phyloP scores from a whole-genome alignment of 225 moss, liverwort and hornwort species.

The Takakia lepidozioides region DNA sequence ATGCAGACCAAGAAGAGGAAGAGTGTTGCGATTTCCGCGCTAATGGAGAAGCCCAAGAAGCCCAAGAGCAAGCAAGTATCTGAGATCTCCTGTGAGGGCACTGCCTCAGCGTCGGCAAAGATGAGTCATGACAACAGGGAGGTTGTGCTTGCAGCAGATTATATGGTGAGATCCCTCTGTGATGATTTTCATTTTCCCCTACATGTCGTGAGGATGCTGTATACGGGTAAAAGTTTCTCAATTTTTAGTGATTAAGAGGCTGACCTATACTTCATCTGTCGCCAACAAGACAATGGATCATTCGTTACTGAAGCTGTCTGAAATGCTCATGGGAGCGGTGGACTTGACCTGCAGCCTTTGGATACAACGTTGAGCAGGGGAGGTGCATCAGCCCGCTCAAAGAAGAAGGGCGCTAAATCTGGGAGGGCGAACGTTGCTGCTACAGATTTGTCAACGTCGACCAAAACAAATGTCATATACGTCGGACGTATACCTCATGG shows the following conservation, averaged over 20 bases:
- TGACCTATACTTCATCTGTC: neutral
- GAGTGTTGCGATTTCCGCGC: no score
- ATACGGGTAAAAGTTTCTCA: no score
- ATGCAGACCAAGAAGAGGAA: no score
- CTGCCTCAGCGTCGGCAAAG: neutral
- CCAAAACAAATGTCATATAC: conserved; percentile 68
- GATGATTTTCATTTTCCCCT: neutral
- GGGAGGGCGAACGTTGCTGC: conserved; percentile 11
- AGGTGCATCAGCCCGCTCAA: conserved; percentile 9
- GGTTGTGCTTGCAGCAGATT: neutral
- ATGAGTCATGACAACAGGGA: neutral
- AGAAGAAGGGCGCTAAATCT: conserved; percentile 19
- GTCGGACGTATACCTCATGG: conserved; percentile 96
- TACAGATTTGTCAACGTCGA: conserved; percentile 10
- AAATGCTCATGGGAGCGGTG: neutral
- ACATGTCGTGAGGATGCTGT: no score
- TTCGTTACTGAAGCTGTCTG: neutral
- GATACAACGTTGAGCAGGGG: conserved; percentile 1
- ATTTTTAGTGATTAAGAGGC: no score
- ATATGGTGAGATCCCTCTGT: neutral
- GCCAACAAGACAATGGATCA: neutral
- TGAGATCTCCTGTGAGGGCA: no score
- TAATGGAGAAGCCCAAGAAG: no score
- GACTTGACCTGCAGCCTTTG: conserved; percentile 5
- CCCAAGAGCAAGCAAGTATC: no score